phyloP scores from a whole-genome alignment of 2,329 filamentous ascomycete genomes.

The Didymella sp. region DNA sequence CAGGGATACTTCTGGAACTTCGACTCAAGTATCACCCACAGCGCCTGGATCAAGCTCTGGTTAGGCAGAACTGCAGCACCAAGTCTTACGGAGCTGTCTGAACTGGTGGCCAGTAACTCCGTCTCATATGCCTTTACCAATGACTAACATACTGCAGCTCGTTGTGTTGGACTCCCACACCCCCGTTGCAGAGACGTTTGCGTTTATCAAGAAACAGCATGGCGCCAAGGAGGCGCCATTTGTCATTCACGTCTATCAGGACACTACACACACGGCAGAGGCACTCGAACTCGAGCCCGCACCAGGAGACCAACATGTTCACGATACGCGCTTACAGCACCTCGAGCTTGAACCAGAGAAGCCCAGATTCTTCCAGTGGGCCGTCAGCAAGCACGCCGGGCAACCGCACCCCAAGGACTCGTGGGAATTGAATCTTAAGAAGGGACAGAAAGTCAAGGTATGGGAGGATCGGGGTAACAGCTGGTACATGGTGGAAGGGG shows the following conservation, averaged over 20 bases:
- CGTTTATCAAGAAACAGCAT: conserved; percentile 35
- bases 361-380: conserved; percentile 24
- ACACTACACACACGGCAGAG: conserved; percentile 23
- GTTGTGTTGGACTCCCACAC: conserved; percentile 33
- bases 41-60: conserved; percentile 34
- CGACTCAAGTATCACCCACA: conserved; percentile 5
- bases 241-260: conserved; percentile 28
- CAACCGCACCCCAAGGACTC: conserved; percentile 32
- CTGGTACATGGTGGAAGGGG: conserved; percentile 32
- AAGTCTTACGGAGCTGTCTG: conserved; percentile 7
- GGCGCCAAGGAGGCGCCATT: conserved; percentile 22
- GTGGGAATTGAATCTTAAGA: conserved; percentile 35
- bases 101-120: conserved; percentile 30
- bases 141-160: conserved; percentile 28
- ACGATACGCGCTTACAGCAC: conserved; percentile 8
- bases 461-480: conserved; percentile 30
- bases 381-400: conserved; percentile 30
- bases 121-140: not conserved
- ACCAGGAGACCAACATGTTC: not conserved
- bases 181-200: conserved; percentile 30
- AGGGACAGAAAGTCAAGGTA: conserved; percentile 35
- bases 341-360: conserved; percentile 3
- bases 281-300: not conserved
- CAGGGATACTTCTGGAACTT: conserved; percentile 23
- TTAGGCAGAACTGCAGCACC: not conserved